These are phyloP conservation scores for Aspergillus sp. DNA, from an alignment of 2,329 filamentous ascomycete genomes.

Conservation along the genomic window DNA sequence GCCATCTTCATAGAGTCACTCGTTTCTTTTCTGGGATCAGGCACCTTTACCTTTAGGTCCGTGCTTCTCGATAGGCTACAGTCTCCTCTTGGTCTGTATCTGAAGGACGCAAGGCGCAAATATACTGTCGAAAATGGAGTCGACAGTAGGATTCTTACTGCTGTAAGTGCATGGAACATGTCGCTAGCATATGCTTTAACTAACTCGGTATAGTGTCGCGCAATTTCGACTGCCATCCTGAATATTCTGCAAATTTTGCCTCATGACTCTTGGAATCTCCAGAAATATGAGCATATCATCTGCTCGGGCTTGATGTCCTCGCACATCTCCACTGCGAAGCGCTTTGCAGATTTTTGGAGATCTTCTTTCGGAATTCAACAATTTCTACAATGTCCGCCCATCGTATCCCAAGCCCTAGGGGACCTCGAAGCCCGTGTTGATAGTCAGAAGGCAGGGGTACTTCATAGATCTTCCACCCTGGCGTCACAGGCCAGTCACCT, in stretches of 20 bases:
- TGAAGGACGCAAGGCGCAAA: constrained; percentile 32
- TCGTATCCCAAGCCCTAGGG: constrained; percentile 62
- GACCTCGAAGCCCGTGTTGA: constrained; percentile 59
- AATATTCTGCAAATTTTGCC: constrained; percentile 32
- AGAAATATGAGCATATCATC: constrained; percentile 54
- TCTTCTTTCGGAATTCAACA: constrained; percentile 62
- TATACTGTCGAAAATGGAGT: constrained; percentile 27
- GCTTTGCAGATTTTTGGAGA: constrained; percentile 67
- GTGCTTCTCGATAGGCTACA: constrained; percentile 63
- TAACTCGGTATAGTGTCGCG: constrained; percentile 32
- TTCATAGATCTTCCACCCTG: constrained; percentile 21
- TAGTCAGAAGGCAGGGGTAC: constrained; percentile 40
- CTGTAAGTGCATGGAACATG: constrained; percentile 31
- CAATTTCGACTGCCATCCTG: constrained; percentile 31
- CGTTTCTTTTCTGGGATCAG: constrained; percentile 53
- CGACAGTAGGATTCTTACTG: constrained; percentile 33
- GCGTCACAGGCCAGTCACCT: neutral
- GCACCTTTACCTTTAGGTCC: constrained; percentile 52
- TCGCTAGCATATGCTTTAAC: constrained; percentile 4
- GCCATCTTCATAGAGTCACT: constrained; percentile 56
- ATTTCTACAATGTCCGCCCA: constrained; percentile 63
- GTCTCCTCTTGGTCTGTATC: constrained; percentile 33
- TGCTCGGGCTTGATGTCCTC: constrained; percentile 55
- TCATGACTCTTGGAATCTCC: constrained; percentile 41
- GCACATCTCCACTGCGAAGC: constrained; percentile 51